Base-by-base conservation (phyloP, 1,284 basidiomycete genomes). In the Ceratobasidium sp. region DNA sequence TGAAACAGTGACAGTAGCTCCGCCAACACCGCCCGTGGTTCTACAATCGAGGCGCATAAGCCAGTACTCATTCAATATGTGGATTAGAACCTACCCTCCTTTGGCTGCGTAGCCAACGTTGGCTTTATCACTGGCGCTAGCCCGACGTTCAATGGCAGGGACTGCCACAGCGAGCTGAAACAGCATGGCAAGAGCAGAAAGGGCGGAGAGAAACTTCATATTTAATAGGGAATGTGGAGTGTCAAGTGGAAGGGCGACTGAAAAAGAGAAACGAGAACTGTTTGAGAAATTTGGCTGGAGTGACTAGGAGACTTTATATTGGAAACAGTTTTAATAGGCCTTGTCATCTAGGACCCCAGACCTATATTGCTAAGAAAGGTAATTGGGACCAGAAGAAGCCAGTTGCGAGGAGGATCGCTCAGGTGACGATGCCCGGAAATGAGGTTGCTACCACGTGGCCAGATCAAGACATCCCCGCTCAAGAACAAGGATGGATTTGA, bases 1-100 rank as follows among this genome's bases (percentile, higher is more conserved):
- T 44, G 85, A 84, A 44, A 89, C 88, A 15, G 85, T 87, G 38
- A 85, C 86, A n/a, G 82, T 82, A 40, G 59, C 13, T 61, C 70
- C 70, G 7, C 70, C 57, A 46, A 59, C 52, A n/a, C 70, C 70
- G 7, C 70, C 70, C 50, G 70, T 73, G 57, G 70, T 73, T 23
- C 70, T 71, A 20, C 4, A 28, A 26, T 44, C 23, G 17, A 70
- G 26, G 20, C 54, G 28, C 26, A 59, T 54, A 4, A 50, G 20
- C 23, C 15, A 40, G 23, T 5, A 44, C 23, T 23, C 10, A 44
- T 23, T n/a, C 12, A 9, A 17, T 33, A 17, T 1, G 17, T 17
- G 20, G 4, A 15, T 10, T 5, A 26, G 17, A n/a, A 62, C 70
- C 20, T 38, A 73, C 70, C 70, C 57, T 57, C 70, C 70, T 20